Conservation (phyloP, 768 basidiomycete genomes). For the Termitomyces sp. region DNA sequence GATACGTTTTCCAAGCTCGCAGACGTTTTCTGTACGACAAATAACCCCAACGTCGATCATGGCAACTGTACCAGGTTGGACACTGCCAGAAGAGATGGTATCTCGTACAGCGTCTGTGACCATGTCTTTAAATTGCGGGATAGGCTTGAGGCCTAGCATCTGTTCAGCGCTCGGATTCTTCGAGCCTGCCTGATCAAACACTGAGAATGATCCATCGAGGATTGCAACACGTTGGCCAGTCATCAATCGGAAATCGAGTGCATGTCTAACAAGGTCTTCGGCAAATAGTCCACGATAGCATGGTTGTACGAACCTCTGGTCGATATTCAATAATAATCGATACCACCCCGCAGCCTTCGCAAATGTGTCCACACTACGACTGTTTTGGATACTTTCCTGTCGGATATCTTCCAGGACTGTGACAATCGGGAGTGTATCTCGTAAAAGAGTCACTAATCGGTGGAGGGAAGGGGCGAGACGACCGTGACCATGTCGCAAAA, state of each 20-base stretch:
- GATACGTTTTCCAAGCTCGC: conserved; percentile 42
- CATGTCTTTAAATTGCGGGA: conserved; percentile 53
- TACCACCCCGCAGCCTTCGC: conserved; percentile 84
- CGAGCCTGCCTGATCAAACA: conserved; percentile 31
- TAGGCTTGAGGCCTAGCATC: conserved; percentile 45
- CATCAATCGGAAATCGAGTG: conserved; percentile 78
- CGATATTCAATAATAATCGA: conserved; percentile 64
- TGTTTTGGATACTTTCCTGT: conserved; percentile 26
- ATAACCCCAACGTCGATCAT: conserved; percentile 59
- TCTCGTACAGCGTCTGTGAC: conserved; percentile 45
- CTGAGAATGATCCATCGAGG: conserved; percentile 66
- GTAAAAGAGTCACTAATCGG: conserved; percentile 60
- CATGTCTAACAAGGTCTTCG: conserved; percentile 44
- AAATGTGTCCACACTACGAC: conserved; percentile 53
- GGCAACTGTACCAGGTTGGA: conserved; percentile 39
- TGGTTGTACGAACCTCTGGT: conserved; percentile 45
- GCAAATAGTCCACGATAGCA: neutral
- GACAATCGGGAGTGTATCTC: conserved; percentile 75
- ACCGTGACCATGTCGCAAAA: conserved; percentile 63
- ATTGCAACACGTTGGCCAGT: conserved; percentile 59
- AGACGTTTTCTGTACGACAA: conserved; percentile 46
- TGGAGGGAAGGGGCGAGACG: conserved; percentile 61
- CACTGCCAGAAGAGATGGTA: conserved; percentile 24
- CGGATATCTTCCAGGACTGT: conserved; percentile 60
- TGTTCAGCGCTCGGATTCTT: conserved; percentile 11